Conservation (phyloP, 495 filamentous ascomycete species). For the Cladorrhinum samala region DNA sequence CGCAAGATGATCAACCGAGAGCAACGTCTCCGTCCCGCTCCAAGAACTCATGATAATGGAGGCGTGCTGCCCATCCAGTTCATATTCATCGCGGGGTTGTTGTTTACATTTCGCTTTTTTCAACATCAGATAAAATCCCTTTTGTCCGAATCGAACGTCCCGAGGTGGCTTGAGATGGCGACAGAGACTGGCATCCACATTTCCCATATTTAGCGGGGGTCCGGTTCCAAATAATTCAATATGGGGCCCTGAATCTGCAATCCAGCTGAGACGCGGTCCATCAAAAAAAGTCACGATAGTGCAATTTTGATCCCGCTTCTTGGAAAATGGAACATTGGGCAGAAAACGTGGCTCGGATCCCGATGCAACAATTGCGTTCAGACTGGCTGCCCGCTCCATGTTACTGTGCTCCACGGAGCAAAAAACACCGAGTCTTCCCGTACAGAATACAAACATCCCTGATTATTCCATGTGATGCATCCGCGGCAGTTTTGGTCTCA, state of each 20-base stretch:
- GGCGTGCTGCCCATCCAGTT: too few relatives aligned
- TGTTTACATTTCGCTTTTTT: too few relatives aligned
- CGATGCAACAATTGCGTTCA: neutral
- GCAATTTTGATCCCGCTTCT: neutral
- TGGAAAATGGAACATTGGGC: neutral
- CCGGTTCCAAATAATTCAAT: neutral
- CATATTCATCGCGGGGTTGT: too few relatives aligned
- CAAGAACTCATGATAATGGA: too few relatives aligned
- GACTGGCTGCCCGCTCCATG: neutral
- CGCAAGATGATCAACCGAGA: slow-evolving; percentile 12
- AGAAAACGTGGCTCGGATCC: neutral
- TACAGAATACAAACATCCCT: neutral
- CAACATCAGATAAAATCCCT: too few relatives aligned
- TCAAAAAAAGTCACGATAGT: neutral
- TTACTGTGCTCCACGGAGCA: neutral
- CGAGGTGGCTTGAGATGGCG: neutral
- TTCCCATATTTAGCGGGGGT: neutral
- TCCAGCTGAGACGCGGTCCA: slow-evolving; percentile 9
- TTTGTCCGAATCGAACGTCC: too few relatives aligned
- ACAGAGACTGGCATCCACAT: neutral
- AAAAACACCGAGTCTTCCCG: neutral
- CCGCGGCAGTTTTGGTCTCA: neutral
- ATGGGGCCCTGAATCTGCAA: neutral
- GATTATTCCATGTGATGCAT: neutral
- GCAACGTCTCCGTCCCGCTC: neutral